phyloP scores from a whole-genome alignment of 371 early-diverging fungal genomes.

The Gilbertella persicaria region DNA sequence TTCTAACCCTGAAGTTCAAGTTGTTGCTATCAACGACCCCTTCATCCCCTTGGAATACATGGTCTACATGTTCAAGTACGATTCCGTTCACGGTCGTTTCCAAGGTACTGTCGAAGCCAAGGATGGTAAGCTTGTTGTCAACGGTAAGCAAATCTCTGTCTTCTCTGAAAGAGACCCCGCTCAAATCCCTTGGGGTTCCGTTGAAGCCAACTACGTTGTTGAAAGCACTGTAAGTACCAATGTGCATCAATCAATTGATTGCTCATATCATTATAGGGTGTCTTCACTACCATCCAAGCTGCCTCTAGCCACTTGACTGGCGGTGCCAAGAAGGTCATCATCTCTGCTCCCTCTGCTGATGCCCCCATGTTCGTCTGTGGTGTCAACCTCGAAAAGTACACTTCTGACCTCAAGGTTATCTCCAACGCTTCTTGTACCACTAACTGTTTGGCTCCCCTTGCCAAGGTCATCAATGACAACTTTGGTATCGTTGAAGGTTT shows the following conservation, averaged over 20 bases:
- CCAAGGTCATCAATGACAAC: constrained; percentile 96
- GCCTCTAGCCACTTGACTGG: constrained; percentile 83
- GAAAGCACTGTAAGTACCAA: constrained; percentile 41
- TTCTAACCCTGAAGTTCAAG: constrained; percentile 70
- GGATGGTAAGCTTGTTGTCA: constrained; percentile 84
- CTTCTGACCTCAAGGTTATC: constrained; percentile 82
- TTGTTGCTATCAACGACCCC: constrained; percentile 98
- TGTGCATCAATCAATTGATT: constrained; percentile 32
- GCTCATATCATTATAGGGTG: constrained; percentile 87
- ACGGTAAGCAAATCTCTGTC: constrained; percentile 82
- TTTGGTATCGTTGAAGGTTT: constrained; percentile 86
- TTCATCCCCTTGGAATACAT: constrained; percentile 96
- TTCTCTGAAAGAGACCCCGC: constrained; percentile 75
- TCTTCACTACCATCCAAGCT: constrained; percentile 93
- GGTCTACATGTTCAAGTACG: constrained; percentile 97
- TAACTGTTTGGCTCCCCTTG: constrained; percentile 99
- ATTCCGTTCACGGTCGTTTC: constrained; percentile 97
- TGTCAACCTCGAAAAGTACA: constrained; percentile 96
- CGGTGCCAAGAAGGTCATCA: constrained; percentile 98
- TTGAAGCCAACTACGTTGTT: constrained; percentile 82
- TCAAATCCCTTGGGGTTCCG: constrained; percentile 90
- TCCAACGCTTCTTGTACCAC: constrained; percentile 99
- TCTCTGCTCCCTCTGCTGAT: constrained; percentile 96
- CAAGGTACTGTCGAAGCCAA: constrained; percentile 77
- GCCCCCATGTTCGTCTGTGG: constrained; percentile 90